These are phyloP conservation scores for Pseudotulostoma volvatum DNA, from an alignment of 495 filamentous ascomycete genomes.

Conservation along the genomic window DNA sequence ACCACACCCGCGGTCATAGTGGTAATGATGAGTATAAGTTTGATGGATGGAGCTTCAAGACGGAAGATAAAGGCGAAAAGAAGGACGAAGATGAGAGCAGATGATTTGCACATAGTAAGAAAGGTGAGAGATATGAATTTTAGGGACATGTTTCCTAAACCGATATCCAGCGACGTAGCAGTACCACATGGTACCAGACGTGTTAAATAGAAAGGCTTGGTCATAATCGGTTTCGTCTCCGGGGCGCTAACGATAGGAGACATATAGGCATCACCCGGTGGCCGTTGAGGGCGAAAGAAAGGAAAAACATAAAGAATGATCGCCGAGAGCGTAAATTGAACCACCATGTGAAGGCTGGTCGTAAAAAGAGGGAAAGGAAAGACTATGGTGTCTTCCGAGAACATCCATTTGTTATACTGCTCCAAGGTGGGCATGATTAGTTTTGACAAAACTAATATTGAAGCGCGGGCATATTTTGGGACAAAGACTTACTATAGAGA, in stretches of 20 bases:
- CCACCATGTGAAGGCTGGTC: conserved; percentile 87
- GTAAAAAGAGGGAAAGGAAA: conserved; percentile 95
- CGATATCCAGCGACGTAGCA: conserved; percentile 91
- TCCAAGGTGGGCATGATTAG: background rate
- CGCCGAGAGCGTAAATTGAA: conserved; percentile 76
- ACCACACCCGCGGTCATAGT: conserved; percentile 91
- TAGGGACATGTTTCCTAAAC: conserved; percentile 86
- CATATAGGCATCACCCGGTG: too few species aligned
- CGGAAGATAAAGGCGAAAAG: conserved; percentile 91
- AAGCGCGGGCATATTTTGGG: too few species aligned
- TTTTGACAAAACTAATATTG: too few species aligned
- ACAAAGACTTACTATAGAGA: conserved; percentile 62
- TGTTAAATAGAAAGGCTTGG: conserved; percentile 77
- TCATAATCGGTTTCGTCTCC: conserved; percentile 60
- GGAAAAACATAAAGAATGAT: conserved; percentile 72
- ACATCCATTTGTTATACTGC: conserved; percentile 99
- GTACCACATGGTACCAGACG: conserved; percentile 85
- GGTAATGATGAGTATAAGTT: conserved; percentile 69
- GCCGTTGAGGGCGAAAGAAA: conserved; percentile 54
- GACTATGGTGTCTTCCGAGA: conserved; percentile 63
- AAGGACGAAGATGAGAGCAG: conserved; percentile 84
- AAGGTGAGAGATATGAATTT: conserved; percentile 95
- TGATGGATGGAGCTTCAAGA: conserved; percentile 73
- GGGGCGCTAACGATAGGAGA: conserved; percentile 19
- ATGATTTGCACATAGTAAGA: conserved; percentile 99